Conservation (phyloP, 257 asterid species). For the Haberlea rhodopensis region DNA sequence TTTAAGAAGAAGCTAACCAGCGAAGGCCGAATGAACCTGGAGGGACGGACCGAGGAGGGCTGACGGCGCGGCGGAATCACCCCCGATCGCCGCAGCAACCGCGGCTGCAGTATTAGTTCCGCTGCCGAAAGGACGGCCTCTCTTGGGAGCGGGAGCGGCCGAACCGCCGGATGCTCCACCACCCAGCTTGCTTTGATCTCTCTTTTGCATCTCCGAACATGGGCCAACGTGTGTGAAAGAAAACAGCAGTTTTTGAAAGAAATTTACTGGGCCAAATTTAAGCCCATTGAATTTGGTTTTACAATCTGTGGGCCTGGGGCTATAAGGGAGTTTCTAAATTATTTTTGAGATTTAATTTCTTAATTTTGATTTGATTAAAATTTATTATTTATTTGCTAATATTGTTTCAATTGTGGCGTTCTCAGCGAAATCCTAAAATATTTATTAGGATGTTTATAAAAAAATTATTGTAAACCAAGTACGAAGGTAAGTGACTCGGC, state of each 20-base stretch:
- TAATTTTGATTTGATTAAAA: no score
- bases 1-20: constrained; percentile 35
- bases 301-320: no score
- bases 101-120: constrained; percentile 31
- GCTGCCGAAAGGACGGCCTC: constrained; percentile 65
- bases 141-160: constrained; percentile 53
- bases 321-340: no score
- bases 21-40: constrained; percentile 57
- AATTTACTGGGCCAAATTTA: neutral
- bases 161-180: constrained; percentile 54
- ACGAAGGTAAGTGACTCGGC: no score
- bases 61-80: constrained; percentile 41
- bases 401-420: no score
- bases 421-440: no score
- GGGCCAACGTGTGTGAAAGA: neutral
- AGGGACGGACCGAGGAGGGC: constrained; percentile 58
- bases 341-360: no score
- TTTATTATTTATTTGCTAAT: no score
- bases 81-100: constrained; percentile 27
- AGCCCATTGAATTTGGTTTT: neutral
- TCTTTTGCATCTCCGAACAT: constrained; percentile 44
- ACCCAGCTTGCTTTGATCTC: constrained; percentile 48
- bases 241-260: neutral
- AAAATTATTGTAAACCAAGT: no score
- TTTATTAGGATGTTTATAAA: no score